A percentile compares a stretch with the other conserved stretches of the same genome.
Evolutionary conservation across 352 stramenopile species (phyloP).

Genomic region (Pythium dissimile): DNA sequence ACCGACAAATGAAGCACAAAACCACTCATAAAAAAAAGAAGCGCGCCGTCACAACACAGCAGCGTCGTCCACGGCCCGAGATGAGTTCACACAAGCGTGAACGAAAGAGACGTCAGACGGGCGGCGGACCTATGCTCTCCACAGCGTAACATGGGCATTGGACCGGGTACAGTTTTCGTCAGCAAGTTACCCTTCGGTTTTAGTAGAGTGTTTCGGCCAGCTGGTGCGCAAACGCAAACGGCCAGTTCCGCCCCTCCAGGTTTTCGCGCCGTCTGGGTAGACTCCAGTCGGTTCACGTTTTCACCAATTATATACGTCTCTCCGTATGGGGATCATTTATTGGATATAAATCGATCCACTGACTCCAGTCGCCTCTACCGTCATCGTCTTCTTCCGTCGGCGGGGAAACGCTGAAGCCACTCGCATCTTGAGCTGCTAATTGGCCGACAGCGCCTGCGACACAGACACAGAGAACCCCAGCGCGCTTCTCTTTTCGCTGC

Average conservation of each 20-base stretch:
- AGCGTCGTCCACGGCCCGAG: too few relatives aligned
- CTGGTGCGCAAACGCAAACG: background rate
- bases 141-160: background rate
- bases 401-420: background rate
- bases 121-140: too few relatives aligned
- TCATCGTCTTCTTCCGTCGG: constrained; percentile 2
- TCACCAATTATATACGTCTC: background rate
- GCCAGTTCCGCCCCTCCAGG: background rate
- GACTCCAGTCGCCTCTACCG: background rate
- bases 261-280: constrained; percentile 9
- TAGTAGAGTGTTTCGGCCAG: background rate
- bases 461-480: constrained; percentile 12
- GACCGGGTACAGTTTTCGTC: background rate
- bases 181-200: background rate
- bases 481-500: background rate
- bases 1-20: too few relatives aligned
- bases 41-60: too few relatives aligned
- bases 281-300: background rate
- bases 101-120: background rate
- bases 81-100: background rate
- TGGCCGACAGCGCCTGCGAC: constrained; percentile 1
- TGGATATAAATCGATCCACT: constrained; percentile 9
- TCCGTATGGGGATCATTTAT: background rate
- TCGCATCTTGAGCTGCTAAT: background rate
- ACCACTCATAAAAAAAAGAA: too few relatives aligned